Evolutionary conservation across 257 asterid genomes (phyloP).

Genomic region (Scutellaria barbata): DNA sequence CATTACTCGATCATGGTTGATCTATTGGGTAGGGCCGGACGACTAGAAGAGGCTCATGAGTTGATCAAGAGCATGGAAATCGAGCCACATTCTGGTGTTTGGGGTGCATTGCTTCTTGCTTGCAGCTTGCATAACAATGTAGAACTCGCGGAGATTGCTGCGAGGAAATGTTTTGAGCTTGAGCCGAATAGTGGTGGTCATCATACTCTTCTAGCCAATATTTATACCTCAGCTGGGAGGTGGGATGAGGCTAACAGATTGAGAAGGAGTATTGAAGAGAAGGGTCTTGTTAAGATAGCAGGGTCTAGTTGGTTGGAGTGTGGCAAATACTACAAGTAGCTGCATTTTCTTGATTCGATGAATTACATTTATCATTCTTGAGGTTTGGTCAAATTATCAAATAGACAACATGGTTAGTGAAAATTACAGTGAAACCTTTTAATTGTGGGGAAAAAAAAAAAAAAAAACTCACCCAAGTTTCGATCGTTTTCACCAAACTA

Average conservation of each 20-base stretch:
- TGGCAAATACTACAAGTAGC: neutral
- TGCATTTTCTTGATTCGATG: too few species aligned
- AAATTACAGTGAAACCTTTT: too few species aligned
- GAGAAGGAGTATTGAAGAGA: constrained; percentile 57
- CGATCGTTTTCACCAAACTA: too few species aligned
- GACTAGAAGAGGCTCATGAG: constrained; percentile 69
- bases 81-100: constrained; percentile 80
- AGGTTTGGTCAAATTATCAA: too few species aligned
- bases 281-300: constrained; percentile 57
- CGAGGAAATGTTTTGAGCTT: constrained; percentile 66
- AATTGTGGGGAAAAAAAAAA: too few species aligned
- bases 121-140: constrained; percentile 82
- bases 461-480: too few species aligned
- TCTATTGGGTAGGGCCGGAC: constrained; percentile 79
- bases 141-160: constrained; percentile 79
- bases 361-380: too few species aligned
- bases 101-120: constrained; percentile 96
- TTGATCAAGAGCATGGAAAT: constrained; percentile 70
- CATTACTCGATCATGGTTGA: constrained; percentile 85
- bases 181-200: constrained; percentile 76
- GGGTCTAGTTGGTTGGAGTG: constrained; percentile 76
- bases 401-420: too few species aligned
- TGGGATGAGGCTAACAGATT: constrained; percentile 78
- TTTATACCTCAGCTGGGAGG: constrained; percentile 78
- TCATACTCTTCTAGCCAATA: constrained; percentile 74